A percentile compares a stretch with the other conserved stretches of the same genome.
These are phyloP conservation scores for Plantago coronopus DNA, from an alignment of 305 asterid genomes.

Conservation along the genomic window DNA sequence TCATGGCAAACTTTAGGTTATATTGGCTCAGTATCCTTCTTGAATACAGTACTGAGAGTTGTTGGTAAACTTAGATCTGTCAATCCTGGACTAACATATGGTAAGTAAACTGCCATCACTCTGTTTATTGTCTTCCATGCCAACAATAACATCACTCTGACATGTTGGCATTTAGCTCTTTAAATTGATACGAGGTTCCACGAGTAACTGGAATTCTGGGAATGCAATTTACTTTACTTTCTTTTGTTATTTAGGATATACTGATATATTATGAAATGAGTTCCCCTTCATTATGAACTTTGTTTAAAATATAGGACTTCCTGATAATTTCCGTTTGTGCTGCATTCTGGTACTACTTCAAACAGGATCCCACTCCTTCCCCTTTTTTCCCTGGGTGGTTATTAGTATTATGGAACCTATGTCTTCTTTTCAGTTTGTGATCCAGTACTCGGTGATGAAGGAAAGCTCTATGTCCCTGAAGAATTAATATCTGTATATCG, in stretches of 20 bases:
- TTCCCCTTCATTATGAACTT: too few species aligned
- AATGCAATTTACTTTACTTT: not conserved
- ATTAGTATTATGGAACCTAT: conserved; percentile 15
- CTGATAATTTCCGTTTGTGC: too few species aligned
- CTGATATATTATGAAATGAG: too few species aligned
- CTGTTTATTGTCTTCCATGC: conserved; percentile 5
- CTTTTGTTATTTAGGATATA: not conserved
- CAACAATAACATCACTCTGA: not conserved
- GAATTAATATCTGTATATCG: conserved; percentile 82
- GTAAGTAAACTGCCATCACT: conserved; percentile 38
- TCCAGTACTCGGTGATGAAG: conserved; percentile 97
- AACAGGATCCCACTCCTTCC: conserved; percentile 3
- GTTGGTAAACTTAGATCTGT: conserved; percentile 85
- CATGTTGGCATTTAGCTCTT: not conserved
- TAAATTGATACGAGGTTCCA: not conserved
- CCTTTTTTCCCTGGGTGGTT: conserved; percentile 7
- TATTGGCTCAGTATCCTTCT: conserved; percentile 59
- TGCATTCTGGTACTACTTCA: not conserved
- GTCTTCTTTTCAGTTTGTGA: conserved; percentile 71
- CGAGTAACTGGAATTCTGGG: not conserved
- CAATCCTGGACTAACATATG: conserved; percentile 81
- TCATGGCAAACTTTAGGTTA: conserved; percentile 51
- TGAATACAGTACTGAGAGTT: conserved; percentile 23
- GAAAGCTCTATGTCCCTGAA: conserved; percentile 85
- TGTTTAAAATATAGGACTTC: too few species aligned